Conservation (phyloP, 352 stramenopile species). For the Aphanomyces cochlioides region DNA sequence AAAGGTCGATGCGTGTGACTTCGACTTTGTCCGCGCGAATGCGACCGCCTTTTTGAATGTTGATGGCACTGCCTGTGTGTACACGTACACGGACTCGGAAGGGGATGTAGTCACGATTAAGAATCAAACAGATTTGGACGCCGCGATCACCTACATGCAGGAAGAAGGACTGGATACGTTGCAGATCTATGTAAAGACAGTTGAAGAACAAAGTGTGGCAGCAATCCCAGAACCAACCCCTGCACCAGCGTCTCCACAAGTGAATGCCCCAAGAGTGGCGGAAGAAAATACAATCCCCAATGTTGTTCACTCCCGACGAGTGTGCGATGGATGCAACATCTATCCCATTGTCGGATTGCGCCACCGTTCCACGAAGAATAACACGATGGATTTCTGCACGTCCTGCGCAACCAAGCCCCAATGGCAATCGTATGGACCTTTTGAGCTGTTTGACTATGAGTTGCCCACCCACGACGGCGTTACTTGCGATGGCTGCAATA, state of each 20-base stretch:
- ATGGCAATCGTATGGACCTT: conserved; percentile 30
- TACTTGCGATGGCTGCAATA: conserved; percentile 45
- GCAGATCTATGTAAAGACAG: conserved; percentile 34
- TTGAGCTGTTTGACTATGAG: conserved; percentile 27
- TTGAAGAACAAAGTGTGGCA: background rate
- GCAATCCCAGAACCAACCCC: background rate
- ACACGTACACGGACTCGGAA: conserved; percentile 58
- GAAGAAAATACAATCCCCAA: conserved; percentile 24
- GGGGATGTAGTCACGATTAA: conserved; percentile 56
- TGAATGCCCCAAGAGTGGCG: conserved; percentile 30
- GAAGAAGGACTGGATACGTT: conserved; percentile 44
- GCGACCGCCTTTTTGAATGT: conserved; percentile 33
- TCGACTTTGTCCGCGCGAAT: conserved; percentile 31
- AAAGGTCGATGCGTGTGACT: conserved; percentile 23
- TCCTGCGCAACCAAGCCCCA: conserved; percentile 30
- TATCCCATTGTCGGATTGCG: conserved; percentile 40
- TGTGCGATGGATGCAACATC: conserved; percentile 42
- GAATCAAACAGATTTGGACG: conserved; percentile 49
- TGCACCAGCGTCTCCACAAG: conserved; percentile 36
- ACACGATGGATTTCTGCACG: conserved; percentile 43
- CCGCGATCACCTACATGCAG: conserved; percentile 49
- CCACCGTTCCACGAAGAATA: conserved; percentile 36
- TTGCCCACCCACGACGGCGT: conserved; percentile 33
- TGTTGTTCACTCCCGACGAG: conserved; percentile 34
- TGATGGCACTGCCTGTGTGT: conserved; percentile 32